Base-by-base conservation (phyloP, 768 basidiomycete genomes). In the Lactarius sp. region DNA sequence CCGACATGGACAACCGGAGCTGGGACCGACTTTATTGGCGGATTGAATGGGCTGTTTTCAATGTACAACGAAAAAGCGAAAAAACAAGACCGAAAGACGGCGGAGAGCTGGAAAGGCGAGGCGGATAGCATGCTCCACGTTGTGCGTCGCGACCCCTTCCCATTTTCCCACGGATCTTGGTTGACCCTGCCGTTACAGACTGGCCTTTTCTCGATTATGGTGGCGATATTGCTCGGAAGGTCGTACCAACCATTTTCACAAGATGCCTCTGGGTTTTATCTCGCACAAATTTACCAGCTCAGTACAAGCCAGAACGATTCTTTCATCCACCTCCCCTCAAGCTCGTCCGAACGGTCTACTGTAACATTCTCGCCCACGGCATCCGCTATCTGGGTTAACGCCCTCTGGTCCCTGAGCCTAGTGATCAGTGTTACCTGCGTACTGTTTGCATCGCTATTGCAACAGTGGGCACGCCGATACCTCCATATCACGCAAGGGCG, bases 381-480 rank as follows among this genome's bases (percentile, higher is more conserved):
- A 16, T 53, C 52, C n/a, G 36, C 52, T 39, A 8, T 53, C n/a
- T 53, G 52, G 47, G n/a, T 49, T 4, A 31, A 50, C 31, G 8
- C 14, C 8, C 34, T 56, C 33, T 61, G 53, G 60, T 61, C 50
- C 14, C 46, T 54, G 22, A 56, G 60, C 51, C 33, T 61, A 8
- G 46, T 61, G 18, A 37, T 61, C 20, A 61, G 60, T 20, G 47
- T 61, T 1, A 1, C 37, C 13, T 50, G 36, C 0, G 37, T 47
- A 10, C 46, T 61, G n/a, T 50, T 56, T 20, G 60, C 53, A 2
- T 56, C 60, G 37, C 18, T 61, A 18, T 18, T 61, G 14, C 60
- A 61, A 56, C 53, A 56, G 10, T 61, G 60, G 60, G 27, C 33
- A 27, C 60, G 60, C 37, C 36, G 27, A 56, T 61, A 61, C 54